These are phyloP conservation scores for Annona squamosa DNA, from an alignment of 164 flowering plant species.

Conservation along the genomic window DNA sequence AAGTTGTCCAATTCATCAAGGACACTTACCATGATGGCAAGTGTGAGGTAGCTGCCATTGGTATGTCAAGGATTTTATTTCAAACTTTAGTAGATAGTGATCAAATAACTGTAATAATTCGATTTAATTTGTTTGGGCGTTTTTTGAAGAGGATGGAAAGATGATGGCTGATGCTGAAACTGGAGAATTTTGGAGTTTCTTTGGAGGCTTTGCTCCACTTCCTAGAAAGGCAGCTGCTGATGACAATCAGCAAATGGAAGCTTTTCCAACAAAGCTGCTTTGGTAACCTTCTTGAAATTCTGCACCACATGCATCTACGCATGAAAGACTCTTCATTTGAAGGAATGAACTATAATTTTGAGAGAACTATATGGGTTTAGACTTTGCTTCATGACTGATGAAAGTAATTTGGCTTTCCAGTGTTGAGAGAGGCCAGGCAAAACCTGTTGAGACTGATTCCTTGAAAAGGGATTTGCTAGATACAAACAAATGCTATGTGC, in stretches of 20 bases:
- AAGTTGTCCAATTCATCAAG: slow-evolving; percentile 93
- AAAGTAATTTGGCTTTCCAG: slow-evolving; percentile 27
- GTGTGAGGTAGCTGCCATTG: slow-evolving; percentile 91
- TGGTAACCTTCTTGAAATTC: slow-evolving; percentile 27
- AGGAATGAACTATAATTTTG: background rate
- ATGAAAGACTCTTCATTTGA: background rate
- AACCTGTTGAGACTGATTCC: slow-evolving; percentile 47
- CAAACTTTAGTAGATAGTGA: slow-evolving; percentile 3
- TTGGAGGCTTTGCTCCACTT: slow-evolving; percentile 99
- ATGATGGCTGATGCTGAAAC: slow-evolving; percentile 98
- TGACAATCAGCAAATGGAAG: slow-evolving; percentile 40
- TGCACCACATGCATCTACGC: background rate
- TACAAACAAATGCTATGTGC: slow-evolving; percentile 74
- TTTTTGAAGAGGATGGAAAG: slow-evolving; percentile 79
- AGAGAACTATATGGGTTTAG: background rate
- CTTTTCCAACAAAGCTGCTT: slow-evolving; percentile 43
- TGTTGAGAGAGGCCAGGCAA: slow-evolving; percentile 68
- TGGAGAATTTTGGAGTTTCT: slow-evolving; percentile 96
- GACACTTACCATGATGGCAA: slow-evolving; percentile 96
- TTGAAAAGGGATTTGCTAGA: slow-evolving; percentile 73
- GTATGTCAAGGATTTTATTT: slow-evolving; percentile 34
- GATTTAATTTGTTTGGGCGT: slow-evolving; percentile 6
- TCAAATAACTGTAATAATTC: slow-evolving; percentile 3
- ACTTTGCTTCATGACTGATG: slow-evolving; percentile 15
- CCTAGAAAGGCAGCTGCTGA: slow-evolving; percentile 67